Evolutionary conservation across 2,329 filamentous ascomycete genomes (phyloP), one percentile per base, ranked within the genome.

Genomic region (Pleoardoris graminearum): DNA sequence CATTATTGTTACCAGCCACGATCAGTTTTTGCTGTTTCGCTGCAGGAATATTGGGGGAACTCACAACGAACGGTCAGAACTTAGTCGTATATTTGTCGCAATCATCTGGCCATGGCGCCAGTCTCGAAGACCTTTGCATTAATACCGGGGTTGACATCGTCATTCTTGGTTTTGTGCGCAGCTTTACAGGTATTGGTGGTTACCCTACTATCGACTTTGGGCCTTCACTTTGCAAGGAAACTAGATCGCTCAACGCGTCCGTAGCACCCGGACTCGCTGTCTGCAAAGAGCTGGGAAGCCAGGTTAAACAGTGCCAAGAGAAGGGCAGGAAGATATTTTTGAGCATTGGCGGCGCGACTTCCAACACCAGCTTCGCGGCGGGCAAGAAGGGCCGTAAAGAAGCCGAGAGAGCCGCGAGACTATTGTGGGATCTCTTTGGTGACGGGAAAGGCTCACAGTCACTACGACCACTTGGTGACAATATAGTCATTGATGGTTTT

Each of bases 401-500:
- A 29, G 37, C 29, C 21, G 29, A 35, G 23, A 16, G 39, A 19
- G 46, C 46, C 23, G 46, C 46, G 5, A 33, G 17, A 33, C 2
- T 33, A 11, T 33, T 42, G 36, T 49, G 46, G 46, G n/a, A 49
- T 42, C 36, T 49, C n/a, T 42, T 49, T 41, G 46, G 46, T 7
- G 25, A 21, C 5, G 36, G 46, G 16, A 49, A 6, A 17, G 36
- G 16, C 4, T 11, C 25, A 8, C 46, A 4, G 7, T 22, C 27
- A 7, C 27, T 49, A 7, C 46, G 46, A 21, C 37, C 47, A 6
- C 33, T 42, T 35, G 47, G 47, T n/a, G 25, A 4, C 6, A 35
- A 49, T 25, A 27, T 49, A 30, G 16, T 33, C 19, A 10, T 49
- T 19, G 37, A 42, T 42, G 37, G 47, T 0, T 42, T 23, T 25